Base-by-base conservation (phyloP, 192 early-diverging fungal species). In the Paraglomus brasilianum region DNA sequence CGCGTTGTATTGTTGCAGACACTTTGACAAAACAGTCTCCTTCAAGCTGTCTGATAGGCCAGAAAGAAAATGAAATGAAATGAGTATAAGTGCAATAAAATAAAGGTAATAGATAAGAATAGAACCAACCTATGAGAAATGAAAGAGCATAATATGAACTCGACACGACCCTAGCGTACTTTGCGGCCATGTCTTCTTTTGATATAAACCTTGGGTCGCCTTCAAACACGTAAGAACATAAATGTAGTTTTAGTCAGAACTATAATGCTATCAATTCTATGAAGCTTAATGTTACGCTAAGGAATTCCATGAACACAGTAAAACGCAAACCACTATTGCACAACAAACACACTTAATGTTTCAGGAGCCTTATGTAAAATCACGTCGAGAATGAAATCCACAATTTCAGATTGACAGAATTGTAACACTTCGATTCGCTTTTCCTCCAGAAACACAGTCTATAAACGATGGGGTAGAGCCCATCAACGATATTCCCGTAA, bases 371-470 rank as follows among this genome's bases (percentile, higher is more conserved):
- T 91, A 24, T 86, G 75, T 5, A 93, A 68, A 15, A 95, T 72
- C 24, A 86, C 85, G 30, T 93, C 90, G 0, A 75, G 69, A 1
- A 89, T 80, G 77, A 83, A 93, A 6, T 81, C 81, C 6, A 95
- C 51, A 17, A 97, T 87, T 47, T 93, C 91, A 14, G 73, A 72
- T 52, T 89, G 75, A 62, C 93, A 92, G 75, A 92, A 96, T 6
- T 81, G 74, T n/a, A 95, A 74, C 1, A 89, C 92, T 36, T 93
- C 88, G 8, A 76, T 66, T 13, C 81, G 82, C 74, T 97, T 97
- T 45, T 86, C 86, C 41, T 80, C 76, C 5, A 93, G 85, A 73
- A 98, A 98, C 11, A 89, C 92, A 13, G 81, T 72, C 87, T 94
- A 82, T 0, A 71, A 70, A 55, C 8, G 30, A 55, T 0, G 14